Percentiles rank a stretch among this genome's conserved stretches.
Evolutionary conservation across 2,329 filamentous ascomycete genomes (phyloP).

Genomic region (Ophiocordyceps camponoti-rufipedis): DNA sequence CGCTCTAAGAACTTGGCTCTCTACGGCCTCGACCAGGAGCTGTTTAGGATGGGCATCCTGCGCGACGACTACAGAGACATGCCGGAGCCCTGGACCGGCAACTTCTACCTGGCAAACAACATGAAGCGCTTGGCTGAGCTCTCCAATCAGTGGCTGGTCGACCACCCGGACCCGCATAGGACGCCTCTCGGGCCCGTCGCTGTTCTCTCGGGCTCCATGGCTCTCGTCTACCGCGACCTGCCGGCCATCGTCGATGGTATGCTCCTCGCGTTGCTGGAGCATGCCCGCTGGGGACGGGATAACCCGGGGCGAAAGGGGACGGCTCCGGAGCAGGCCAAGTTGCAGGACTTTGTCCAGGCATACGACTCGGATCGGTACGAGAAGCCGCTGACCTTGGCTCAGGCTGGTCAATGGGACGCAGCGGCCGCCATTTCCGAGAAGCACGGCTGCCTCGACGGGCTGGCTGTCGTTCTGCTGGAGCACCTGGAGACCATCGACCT

Average conservation of each 20-base stretch:
- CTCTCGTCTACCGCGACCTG: slow-evolving; percentile 27
- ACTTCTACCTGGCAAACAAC: slow-evolving; percentile 41
- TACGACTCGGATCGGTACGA: slow-evolving; percentile 32
- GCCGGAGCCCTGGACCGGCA: slow-evolving; percentile 75
- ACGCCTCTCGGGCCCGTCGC: slow-evolving; percentile 10
- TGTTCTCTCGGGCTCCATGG: slow-evolving; percentile 21
- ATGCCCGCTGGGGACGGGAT: slow-evolving; percentile 28
- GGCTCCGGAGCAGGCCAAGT: slow-evolving; percentile 4
- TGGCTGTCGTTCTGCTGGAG: slow-evolving; percentile 37
- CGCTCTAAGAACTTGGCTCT: slow-evolving; percentile 47
- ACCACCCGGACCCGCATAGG: slow-evolving; percentile 20
- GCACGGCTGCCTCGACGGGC: slow-evolving; percentile 32
- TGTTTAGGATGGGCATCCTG: slow-evolving; percentile 46
- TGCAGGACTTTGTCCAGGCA: slow-evolving; percentile 25
- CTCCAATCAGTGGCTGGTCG: slow-evolving; percentile 33
- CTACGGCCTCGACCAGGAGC: slow-evolving; percentile 57
- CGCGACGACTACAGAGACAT: slow-evolving; percentile 47
- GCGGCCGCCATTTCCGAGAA: slow-evolving; percentile 40
- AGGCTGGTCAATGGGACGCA: slow-evolving; percentile 37
- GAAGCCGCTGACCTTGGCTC: slow-evolving; percentile 33
- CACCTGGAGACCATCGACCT: slow-evolving; percentile 25
- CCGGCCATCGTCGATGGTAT: slow-evolving; percentile 35
- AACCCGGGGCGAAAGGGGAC: slow-evolving; percentile 24
- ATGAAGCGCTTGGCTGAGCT: slow-evolving; percentile 40
- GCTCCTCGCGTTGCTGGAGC: slow-evolving; percentile 34